Evolutionary conservation across 2,329 filamentous ascomycete species (phyloP).

Genomic region (Arthrobotrys sphaeroides): DNA sequence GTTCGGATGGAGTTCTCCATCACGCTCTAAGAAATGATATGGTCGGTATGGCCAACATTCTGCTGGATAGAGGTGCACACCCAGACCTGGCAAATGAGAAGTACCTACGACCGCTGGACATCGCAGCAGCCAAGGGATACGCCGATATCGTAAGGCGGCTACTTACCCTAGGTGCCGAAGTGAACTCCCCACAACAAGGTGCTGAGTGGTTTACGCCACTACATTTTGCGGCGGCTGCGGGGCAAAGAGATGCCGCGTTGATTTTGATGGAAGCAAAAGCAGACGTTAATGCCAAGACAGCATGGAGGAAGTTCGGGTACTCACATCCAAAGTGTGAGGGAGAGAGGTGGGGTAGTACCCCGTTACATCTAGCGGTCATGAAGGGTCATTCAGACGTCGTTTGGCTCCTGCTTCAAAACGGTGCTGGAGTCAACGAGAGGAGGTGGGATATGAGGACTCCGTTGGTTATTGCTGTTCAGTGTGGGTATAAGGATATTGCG

Average conservation of each 20-base stretch:
- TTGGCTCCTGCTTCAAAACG: conserved; percentile 9
- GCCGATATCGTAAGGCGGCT: background rate
- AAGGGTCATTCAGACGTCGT: conserved; percentile 23
- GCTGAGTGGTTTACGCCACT: conserved; percentile 43
- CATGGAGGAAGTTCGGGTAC: conserved; percentile 32
- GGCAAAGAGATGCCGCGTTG: background rate
- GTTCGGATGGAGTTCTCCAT: conserved; percentile 22
- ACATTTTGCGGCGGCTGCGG: conserved; percentile 22
- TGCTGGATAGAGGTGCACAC: conserved; percentile 31
- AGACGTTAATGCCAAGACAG: conserved; percentile 36
- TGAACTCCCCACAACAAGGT: conserved; percentile 22
- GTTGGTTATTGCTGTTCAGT: conserved; percentile 20
- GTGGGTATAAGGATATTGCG: conserved; percentile 18
- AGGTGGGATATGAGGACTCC: conserved; percentile 47
- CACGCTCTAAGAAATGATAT: conserved; percentile 15
- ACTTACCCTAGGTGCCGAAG: conserved; percentile 25
- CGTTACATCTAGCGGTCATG: conserved; percentile 32
- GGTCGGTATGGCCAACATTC: conserved; percentile 17
- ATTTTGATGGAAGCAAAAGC: conserved; percentile 23
- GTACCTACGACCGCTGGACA: conserved; percentile 35
- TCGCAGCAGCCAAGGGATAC: conserved; percentile 22
- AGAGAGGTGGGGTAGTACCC: conserved; percentile 36
- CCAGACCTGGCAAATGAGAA: conserved; percentile 10
- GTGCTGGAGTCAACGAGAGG: conserved; percentile 29
- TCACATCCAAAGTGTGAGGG: conserved; percentile 45